Percentiles rank a stretch among this genome's conserved stretches.
phyloP scores from a whole-genome alignment of 768 basidiomycete genomes.

The Lactarius tabidus region DNA sequence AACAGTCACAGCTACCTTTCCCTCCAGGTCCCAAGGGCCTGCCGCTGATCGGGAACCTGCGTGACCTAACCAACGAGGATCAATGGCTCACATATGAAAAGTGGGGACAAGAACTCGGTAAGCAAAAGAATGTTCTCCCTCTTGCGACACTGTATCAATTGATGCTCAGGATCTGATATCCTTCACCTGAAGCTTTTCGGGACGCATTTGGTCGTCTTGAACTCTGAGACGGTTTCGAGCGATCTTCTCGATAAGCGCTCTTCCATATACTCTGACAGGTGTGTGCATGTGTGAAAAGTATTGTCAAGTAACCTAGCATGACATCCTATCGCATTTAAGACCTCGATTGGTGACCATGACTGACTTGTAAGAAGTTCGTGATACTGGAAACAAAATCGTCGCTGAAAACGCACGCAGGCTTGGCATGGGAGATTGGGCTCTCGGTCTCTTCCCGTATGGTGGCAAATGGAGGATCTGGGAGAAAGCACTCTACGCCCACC shows the following conservation, averaged over 20 bases:
- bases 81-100: slow-evolving; percentile 23
- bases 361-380: slow-evolving; percentile 24
- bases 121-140: neutral
- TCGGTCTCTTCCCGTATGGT: slow-evolving; percentile 40
- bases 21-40: slow-evolving; percentile 26
- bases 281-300: neutral
- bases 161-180: slow-evolving; percentile 28
- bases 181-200: slow-evolving; percentile 29
- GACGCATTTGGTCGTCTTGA: slow-evolving; percentile 29
- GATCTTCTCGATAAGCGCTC: slow-evolving; percentile 34
- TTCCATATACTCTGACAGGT: slow-evolving; percentile 34
- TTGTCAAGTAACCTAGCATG: neutral
- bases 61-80: slow-evolving; percentile 24
- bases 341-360: slow-evolving; percentile 29
- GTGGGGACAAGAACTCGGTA: slow-evolving; percentile 27
- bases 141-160: neutral
- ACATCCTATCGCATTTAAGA: slow-evolving; percentile 12
- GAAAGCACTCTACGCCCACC: slow-evolving; percentile 39
- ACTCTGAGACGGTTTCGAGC: slow-evolving; percentile 30
- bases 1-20: neutral
- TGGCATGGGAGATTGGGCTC: slow-evolving; percentile 39
- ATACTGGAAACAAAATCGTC: neutral
- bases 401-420: slow-evolving; percentile 32
- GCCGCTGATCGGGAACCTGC: slow-evolving; percentile 26
- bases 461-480: slow-evolving; percentile 40